Conservation (phyloP, 1,284 basidiomycete species). For the Flammula alnicola region DNA sequence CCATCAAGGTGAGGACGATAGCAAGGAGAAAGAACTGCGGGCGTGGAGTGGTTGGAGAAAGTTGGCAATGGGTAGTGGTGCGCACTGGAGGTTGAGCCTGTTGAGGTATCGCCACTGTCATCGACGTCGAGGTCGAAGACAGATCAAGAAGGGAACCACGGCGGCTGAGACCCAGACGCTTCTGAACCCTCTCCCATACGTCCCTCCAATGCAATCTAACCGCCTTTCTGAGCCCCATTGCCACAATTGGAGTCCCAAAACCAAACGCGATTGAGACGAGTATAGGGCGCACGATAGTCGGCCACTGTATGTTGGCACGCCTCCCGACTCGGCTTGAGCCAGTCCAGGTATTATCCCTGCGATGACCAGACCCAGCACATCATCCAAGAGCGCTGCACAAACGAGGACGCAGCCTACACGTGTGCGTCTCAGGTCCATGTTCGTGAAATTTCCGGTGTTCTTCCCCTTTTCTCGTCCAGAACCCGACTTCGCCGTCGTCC, state of each 20-base stretch:
- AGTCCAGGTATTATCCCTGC: constrained; percentile 41
- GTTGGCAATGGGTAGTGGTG: background rate
- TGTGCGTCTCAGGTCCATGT: constrained; percentile 32
- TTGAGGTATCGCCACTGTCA: no score
- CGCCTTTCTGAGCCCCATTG: constrained; percentile 12
- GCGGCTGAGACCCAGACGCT: background rate
- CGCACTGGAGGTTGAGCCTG: no score
- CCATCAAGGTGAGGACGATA: constrained; percentile 31
- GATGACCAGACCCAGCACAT: constrained; percentile 43
- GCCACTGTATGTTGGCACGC: constrained; percentile 27
- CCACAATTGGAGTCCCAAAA: constrained; percentile 31
- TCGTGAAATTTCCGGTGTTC: background rate
- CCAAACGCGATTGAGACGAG: constrained; percentile 43
- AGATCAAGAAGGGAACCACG: no score
- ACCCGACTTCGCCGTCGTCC: no score
- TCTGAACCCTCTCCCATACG: background rate
- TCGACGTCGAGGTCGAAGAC: no score
- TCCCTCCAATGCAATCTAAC: background rate
- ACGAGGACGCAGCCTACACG: constrained; percentile 40
- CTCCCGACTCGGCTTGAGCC: constrained; percentile 20
- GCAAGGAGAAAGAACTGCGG: constrained; percentile 31
- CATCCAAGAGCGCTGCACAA: constrained; percentile 44
- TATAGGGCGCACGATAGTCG: constrained; percentile 39
- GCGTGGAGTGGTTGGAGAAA: background rate
- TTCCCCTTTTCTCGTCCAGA: no score